Evolutionary conservation across 1,139 yeast species (phyloP), one percentile per base, ranked within the genome.

Genomic region (Yamadazyma kanchanaburiensis): DNA sequence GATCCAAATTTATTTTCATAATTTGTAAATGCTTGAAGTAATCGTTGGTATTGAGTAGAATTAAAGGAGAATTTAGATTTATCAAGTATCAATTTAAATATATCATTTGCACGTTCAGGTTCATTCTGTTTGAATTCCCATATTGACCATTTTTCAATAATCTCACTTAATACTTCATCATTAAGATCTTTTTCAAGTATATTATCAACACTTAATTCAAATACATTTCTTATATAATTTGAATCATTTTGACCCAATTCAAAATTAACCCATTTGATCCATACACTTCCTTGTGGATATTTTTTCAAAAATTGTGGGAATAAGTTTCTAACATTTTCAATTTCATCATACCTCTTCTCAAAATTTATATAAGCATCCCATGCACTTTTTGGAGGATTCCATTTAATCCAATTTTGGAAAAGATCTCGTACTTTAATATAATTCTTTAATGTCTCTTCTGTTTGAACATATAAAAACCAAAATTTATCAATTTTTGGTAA

Each of bases 401-500:
- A 85, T 13, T 66, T 60, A 38, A 85, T 60, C 98, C 98, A 91
- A 37, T 84, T 66, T 38, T 80, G 80, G 56, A 83, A 89, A 5
- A 89, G 65, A 10, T 61, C 59, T 33, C 95, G 56, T 6, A 83
- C 82, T 21, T 80, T 79, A 8, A 64, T 56, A 31, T 76, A 61
- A 48, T 86, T 80, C 26, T 78, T 79, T 26, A 88, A 57, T 1
- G 83, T 71, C 53, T 89, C 97, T 54, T 88, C 97, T 11, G 91
- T 74, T 24, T 83, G 80, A 4, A 85, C 80, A 42, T 83, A 84
- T 35, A 81, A 69, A 48, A 75, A 86, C 97, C 97, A 91, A 18
- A 91, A 60, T 52, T 89, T 89, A 45, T 82, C 91, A 4, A 83
- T 79, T 20, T 86, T 60, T 0, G 97, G 97, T 12, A 89, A 58